A percentile compares a stretch with the other conserved stretches of the same genome.
Evolutionary conservation across 2,329 filamentous ascomycete species (phyloP).

Genomic region (Alternaria brassicicola): DNA sequence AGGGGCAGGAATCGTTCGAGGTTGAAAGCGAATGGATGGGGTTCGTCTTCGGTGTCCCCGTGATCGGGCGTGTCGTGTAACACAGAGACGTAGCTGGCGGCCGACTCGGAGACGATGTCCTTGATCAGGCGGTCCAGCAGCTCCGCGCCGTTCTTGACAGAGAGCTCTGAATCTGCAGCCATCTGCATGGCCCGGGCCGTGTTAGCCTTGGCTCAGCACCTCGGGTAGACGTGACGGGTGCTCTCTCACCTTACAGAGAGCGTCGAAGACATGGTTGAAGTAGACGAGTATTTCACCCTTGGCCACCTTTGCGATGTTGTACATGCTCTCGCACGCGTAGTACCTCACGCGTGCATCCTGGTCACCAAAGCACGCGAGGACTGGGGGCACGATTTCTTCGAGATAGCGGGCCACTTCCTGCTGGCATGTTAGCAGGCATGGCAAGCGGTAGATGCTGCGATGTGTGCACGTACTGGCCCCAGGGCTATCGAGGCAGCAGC

Average conservation of each 20-base stretch:
- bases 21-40: constrained; percentile 71
- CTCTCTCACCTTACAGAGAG: constrained; percentile 81
- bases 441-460: background rate
- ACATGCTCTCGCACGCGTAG: constrained; percentile 99
- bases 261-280: constrained; percentile 98
- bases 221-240: background rate
- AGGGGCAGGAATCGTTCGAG: constrained; percentile 89
- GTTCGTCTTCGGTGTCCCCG: constrained; percentile 40
- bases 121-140: constrained; percentile 93
- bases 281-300: constrained; percentile 97
- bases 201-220: constrained; percentile 23
- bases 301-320: constrained; percentile 98
- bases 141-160: constrained; percentile 97
- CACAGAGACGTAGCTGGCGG: constrained; percentile 91
- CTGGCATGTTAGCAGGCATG: constrained; percentile 23
- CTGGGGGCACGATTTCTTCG: constrained; percentile 91
- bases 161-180: constrained; percentile 92
- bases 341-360: constrained; percentile 97
- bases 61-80: constrained; percentile 68
- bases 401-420: constrained; percentile 92
- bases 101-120: constrained; percentile 94
- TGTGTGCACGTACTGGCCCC: constrained; percentile 72
- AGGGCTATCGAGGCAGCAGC: constrained; percentile 95
- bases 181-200: constrained; percentile 61
- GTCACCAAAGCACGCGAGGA: constrained; percentile 95